These are phyloP conservation scores for Bipolaris bicolor DNA, from an alignment of 2,329 filamentous ascomycete genomes.

Conservation along the genomic window DNA sequence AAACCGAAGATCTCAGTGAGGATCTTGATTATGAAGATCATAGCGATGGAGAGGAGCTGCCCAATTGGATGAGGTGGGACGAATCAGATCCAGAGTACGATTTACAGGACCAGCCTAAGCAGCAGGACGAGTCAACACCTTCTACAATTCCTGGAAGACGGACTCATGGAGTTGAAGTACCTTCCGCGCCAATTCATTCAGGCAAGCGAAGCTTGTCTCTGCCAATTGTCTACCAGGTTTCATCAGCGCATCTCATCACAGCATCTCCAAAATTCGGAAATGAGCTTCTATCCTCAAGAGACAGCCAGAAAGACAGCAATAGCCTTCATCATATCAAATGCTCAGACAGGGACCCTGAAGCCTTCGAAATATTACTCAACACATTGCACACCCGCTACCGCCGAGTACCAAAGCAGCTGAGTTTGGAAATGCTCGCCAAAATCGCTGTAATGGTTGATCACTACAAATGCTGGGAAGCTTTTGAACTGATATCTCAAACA, in stretches of 20 bases:
- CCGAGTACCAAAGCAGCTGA: constrained; percentile 49
- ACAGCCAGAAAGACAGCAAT: neutral
- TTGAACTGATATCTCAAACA: constrained; percentile 51
- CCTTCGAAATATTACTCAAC: constrained; percentile 53
- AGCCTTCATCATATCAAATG: constrained; percentile 10
- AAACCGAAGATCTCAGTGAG: neutral
- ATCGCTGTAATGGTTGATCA: constrained; percentile 54
- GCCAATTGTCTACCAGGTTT: constrained; percentile 6
- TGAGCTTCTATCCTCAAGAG: neutral
- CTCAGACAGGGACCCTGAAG: constrained; percentile 44
- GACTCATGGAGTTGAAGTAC: neutral
- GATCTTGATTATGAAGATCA: neutral
- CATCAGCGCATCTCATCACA: constrained; percentile 3
- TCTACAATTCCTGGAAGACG: neutral
- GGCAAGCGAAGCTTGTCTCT: neutral
- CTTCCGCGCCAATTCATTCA: neutral
- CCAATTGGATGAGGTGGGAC: neutral
- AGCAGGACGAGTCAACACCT: too few species aligned
- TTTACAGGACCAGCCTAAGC: neutral
- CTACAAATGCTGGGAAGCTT: constrained; percentile 52
- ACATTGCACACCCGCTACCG: constrained; percentile 53
- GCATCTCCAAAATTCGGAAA: constrained; percentile 10
- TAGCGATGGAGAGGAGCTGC: neutral
- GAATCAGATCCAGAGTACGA: neutral
- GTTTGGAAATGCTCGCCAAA: constrained; percentile 53